Percentiles rank a stretch among this genome's conserved stretches.
These are phyloP conservation scores for Psilocybe cubensis DNA, from an alignment of 768 basidiomycete genomes.

Conservation along the genomic window DNA sequence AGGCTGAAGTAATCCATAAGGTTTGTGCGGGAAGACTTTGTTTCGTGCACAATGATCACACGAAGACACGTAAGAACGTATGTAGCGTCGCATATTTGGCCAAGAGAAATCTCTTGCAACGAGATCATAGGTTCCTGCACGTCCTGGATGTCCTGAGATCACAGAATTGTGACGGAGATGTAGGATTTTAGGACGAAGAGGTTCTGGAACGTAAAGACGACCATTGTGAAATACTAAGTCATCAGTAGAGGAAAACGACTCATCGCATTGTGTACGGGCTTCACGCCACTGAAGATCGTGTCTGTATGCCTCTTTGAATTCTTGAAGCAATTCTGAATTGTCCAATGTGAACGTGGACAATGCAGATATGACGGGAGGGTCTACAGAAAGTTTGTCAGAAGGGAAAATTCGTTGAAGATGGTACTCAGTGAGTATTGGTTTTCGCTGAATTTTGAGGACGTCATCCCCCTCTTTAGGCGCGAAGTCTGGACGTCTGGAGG, in stretches of 20 bases:
- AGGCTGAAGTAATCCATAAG: constrained; percentile 38
- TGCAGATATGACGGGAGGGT: constrained; percentile 31
- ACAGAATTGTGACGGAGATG: constrained; percentile 38
- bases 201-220: constrained; percentile 31
- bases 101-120: constrained; percentile 43
- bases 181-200: constrained; percentile 32
- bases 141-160: constrained; percentile 36
- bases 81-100: constrained; percentile 31
- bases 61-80: constrained; percentile 31
- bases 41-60: constrained; percentile 37
- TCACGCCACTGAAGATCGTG: constrained; percentile 27
- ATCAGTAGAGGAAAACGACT: constrained; percentile 19
- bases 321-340: constrained; percentile 26
- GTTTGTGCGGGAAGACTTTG: constrained; percentile 36
- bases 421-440: constrained; percentile 31
- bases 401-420: constrained; percentile 27
- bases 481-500: constrained; percentile 33
- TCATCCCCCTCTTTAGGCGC: constrained; percentile 32
- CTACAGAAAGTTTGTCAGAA: constrained; percentile 24
- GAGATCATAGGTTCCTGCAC: constrained; percentile 31
- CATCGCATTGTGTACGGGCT: constrained; percentile 16
- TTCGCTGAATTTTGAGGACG: constrained; percentile 19
- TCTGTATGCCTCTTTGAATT: constrained; percentile 24
- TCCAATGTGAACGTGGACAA: constrained; percentile 27
- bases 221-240: constrained; percentile 27